These are phyloP conservation scores for Didymellaceae sp. DNA, from an alignment of 2,329 filamentous ascomycete species.

Conservation along the genomic window DNA sequence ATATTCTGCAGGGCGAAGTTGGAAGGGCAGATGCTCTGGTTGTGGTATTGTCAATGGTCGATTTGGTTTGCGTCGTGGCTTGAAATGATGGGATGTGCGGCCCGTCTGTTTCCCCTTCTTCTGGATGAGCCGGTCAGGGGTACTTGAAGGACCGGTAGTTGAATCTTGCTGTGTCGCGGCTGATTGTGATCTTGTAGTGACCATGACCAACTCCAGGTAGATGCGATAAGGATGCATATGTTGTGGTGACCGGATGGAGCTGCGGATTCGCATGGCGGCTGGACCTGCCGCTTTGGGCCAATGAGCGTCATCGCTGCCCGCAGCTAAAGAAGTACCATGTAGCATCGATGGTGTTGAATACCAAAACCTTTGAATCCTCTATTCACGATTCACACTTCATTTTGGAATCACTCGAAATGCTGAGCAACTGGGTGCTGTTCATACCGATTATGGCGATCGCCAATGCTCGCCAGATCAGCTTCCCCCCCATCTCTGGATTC, in stretches of 20 bases:
- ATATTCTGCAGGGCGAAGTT: slow-evolving; percentile 56
- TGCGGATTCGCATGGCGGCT: slow-evolving; percentile 4
- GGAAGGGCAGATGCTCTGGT: slow-evolving; percentile 29
- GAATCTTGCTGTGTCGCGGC: background rate
- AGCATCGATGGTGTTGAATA: background rate
- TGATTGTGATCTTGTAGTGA: slow-evolving; percentile 11
- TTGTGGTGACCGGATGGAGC: background rate
- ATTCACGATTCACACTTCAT: background rate
- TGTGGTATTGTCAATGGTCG: slow-evolving; percentile 19
- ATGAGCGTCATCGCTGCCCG: slow-evolving; percentile 6
- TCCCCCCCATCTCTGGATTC: slow-evolving; percentile 49
- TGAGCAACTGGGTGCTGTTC: background rate
- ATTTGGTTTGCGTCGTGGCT: slow-evolving; percentile 21
- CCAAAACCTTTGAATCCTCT: background rate
- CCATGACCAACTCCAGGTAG: slow-evolving; percentile 5
- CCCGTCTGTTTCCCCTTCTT: slow-evolving; percentile 6
- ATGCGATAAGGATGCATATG: slow-evolving; percentile 3
- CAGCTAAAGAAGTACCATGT: background rate
- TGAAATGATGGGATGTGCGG: slow-evolving; percentile 10
- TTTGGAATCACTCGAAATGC: background rate
- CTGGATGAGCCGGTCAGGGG: background rate
- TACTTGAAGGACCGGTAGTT: too few species aligned
- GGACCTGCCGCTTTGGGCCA: slow-evolving; percentile 10
- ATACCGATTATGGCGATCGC: background rate
- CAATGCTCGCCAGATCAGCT: slow-evolving; percentile 51